Conservation (phyloP, 495 filamentous ascomycete species). For the Aspergillus sparsus region DNA sequence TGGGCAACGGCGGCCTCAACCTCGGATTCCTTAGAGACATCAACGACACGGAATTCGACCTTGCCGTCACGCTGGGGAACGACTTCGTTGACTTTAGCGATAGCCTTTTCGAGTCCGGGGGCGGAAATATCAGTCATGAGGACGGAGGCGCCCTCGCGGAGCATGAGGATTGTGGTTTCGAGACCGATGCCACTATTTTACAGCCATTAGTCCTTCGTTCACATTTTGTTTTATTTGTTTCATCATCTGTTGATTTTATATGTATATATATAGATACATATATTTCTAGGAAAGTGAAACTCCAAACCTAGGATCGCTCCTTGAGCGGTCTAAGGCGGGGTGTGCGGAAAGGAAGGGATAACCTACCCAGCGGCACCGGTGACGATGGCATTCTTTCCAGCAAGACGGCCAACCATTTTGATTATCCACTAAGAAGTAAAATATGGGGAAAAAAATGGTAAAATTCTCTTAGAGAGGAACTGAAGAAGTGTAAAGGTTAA, state of each 20-base stretch:
- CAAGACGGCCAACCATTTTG: constrained; percentile 58
- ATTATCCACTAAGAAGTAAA: not conserved
- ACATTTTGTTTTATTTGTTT: too few relatives aligned
- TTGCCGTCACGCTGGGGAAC: constrained; percentile 52
- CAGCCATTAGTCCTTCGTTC: not conserved
- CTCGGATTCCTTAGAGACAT: constrained; percentile 71
- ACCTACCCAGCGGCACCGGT: constrained; percentile 88
- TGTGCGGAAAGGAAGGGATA: not conserved
- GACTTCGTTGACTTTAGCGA: constrained; percentile 68
- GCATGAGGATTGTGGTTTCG: constrained; percentile 90
- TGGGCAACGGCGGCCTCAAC: constrained; percentile 69
- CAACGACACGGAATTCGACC: constrained; percentile 62
- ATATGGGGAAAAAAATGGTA: not conserved
- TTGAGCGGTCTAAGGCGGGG: too few relatives aligned
- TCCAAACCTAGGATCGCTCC: not conserved
- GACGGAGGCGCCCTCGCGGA: constrained; percentile 83
- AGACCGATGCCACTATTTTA: constrained; percentile 83
- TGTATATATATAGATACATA: not conserved
- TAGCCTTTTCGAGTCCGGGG: constrained; percentile 68
- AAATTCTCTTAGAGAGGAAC: too few relatives aligned
- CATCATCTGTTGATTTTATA: not conserved
- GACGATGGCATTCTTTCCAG: constrained; percentile 87
- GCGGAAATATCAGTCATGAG: constrained; percentile 82
- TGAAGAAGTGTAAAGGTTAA: too few relatives aligned
- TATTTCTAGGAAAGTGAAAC: not conserved